Base-by-base conservation (phyloP, 2,329 filamentous ascomycete species). In the Paramyrothecium roridum region DNA sequence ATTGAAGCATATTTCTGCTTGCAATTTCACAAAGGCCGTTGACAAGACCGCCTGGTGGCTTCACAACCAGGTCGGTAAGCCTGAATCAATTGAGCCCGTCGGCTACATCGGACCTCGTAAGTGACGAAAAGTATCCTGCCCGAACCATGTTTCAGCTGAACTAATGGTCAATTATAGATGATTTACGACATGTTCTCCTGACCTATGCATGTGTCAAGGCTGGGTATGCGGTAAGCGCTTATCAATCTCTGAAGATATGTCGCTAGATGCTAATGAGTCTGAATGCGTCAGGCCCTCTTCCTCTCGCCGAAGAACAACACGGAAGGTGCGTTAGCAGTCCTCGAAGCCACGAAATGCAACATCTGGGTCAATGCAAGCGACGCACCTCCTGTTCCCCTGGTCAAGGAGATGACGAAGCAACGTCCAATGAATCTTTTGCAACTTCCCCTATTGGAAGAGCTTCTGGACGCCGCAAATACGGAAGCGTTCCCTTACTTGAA, bases 71-170 rank as follows among this genome's bases (percentile, higher is more conserved):
- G 57, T 64, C 21, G 61, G 63, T 6, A 56, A 56, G 33, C 45
- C 56, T 11, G 48, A 53, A 11, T 52, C 50, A 2, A 59, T 67
- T 3, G 55, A 63, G 23, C 53, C 65, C 0, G 45, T 69, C 3
- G 68, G 65, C 1, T 71, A 71, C 43, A 69, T 70, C 23, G 68
- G 68, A 48, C 68, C 68, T 12, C 68, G 68, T 70, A 63, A 64
- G 68, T 43, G 6, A 43, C 7, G 37, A 43, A 40, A 7, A 10
- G 12, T 23, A 2, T 8, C 20, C 3, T 23, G 19, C 12, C 26
- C 19, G 16, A 22, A 20, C 49, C 26, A 30, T 30, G 26, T 30
- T 30, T n/a, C n/a, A n/a, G 26, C 26, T 30, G 26, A 30, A 30
- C 13, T 19, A 43, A 43, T 43, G n/a, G 26, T 30, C n/a, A 30